Evolutionary conservation across 192 early-diverging fungal species (phyloP).

Genomic region (Pilaira anomala): DNA sequence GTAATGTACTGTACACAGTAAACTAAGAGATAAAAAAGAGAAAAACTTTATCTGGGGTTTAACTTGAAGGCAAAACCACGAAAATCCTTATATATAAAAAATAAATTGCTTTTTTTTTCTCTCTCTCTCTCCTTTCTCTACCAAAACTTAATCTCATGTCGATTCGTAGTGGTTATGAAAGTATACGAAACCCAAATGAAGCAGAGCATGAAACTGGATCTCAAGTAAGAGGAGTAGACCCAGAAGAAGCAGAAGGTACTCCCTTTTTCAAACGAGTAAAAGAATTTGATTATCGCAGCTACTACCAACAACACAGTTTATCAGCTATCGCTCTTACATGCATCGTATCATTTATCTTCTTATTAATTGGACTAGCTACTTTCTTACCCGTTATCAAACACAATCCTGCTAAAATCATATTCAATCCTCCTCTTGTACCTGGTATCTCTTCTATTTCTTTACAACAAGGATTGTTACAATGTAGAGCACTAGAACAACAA

Average conservation of each 20-base stretch:
- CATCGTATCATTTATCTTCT: not conserved
- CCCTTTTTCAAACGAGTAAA: not conserved
- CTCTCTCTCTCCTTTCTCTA: not conserved
- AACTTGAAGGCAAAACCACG: too few relatives aligned
- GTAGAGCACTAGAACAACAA: not conserved
- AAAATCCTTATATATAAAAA: too few relatives aligned
- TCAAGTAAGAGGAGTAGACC: too few relatives aligned
- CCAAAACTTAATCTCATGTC: not conserved
- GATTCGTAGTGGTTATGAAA: not conserved
- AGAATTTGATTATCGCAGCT: conserved; percentile 2
- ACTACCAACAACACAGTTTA: not conserved
- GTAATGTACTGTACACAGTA: too few relatives aligned
- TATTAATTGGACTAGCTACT: not conserved
- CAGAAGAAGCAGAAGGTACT: not conserved
- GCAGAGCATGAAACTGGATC: not conserved
- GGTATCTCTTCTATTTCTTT: not conserved
- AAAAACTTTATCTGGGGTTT: too few relatives aligned
- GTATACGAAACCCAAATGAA: not conserved
- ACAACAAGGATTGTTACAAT: not conserved
- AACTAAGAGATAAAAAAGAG: too few relatives aligned
- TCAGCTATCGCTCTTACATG: not conserved
- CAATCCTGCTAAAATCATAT: not conserved
- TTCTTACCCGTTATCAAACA: not conserved
- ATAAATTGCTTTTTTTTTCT: not conserved
- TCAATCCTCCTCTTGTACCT: not conserved